A percentile compares a stretch with the other conserved stretches of the same genome.
These are phyloP conservation scores for Austroboletus rostrupii DNA, from an alignment of 1,284 basidiomycete species.

Conservation along the genomic window DNA sequence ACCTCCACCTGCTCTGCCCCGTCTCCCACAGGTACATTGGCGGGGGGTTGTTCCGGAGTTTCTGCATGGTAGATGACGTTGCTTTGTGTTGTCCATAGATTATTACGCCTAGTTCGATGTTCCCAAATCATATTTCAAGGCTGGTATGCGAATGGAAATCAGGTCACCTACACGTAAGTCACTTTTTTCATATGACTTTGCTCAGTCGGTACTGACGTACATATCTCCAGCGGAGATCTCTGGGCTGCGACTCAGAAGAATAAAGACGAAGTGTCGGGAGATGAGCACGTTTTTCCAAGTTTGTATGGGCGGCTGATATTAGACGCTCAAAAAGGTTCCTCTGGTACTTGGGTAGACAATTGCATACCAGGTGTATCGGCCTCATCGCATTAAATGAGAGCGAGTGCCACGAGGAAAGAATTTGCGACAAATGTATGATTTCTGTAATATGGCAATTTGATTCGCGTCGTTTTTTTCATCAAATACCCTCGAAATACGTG, in stretches of 20 bases:
- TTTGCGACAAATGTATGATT: too few species aligned
- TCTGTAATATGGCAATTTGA: too few species aligned
- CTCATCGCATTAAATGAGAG: too few species aligned
- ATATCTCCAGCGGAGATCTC: conserved; percentile 13
- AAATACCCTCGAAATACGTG: too few species aligned
- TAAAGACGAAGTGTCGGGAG: conserved; percentile 18
- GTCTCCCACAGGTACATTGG: conserved; percentile 9
- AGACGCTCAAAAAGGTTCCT: conserved; percentile 4
- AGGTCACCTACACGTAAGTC: conserved; percentile 22
- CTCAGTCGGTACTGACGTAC: not conserved
- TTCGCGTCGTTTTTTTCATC: too few species aligned
- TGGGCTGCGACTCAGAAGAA: conserved; percentile 24
- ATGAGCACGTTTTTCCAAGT: conserved; percentile 1
- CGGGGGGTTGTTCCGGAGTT: conserved; percentile 13
- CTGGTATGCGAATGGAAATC: conserved; percentile 17
- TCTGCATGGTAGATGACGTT: conserved; percentile 7
- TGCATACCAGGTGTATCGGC: not conserved
- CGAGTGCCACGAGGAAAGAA: too few species aligned
- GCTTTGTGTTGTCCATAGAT: conserved; percentile 9
- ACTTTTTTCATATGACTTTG: not conserved
- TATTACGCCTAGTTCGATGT: not conserved
- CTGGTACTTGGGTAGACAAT: conserved; percentile 15
- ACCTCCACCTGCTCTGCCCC: conserved; percentile 1
- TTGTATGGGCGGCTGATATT: not conserved
- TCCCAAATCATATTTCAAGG: not conserved